phyloP scores from a whole-genome alignment of 768 basidiomycete species.

The Termitomyces sp. region DNA sequence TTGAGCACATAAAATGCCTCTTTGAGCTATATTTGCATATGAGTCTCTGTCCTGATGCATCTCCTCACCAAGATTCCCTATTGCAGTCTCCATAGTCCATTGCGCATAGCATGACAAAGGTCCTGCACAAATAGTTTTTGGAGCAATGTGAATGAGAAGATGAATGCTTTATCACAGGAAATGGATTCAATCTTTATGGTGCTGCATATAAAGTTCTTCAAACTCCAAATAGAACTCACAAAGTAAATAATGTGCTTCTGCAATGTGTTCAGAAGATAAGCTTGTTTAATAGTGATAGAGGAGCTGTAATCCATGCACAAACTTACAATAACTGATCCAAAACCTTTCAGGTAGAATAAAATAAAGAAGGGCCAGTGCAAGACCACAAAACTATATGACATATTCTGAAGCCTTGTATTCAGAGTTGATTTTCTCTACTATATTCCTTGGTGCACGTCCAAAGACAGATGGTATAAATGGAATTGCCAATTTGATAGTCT shows the following conservation, averaged over 20 bases:
- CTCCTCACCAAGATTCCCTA: conserved; percentile 11
- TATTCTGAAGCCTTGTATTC: conserved; percentile 2
- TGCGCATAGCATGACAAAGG: not conserved
- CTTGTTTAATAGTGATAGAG: conserved; percentile 13
- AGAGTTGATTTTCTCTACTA: conserved; percentile 25
- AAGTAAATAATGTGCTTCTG: not conserved
- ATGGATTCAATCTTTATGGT: conserved; percentile 2
- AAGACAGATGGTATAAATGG: conserved; percentile 18
- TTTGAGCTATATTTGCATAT: not conserved
- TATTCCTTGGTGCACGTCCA: conserved; percentile 26
- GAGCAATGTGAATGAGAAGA: conserved; percentile 3
- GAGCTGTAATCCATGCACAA: conserved; percentile 20
- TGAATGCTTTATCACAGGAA: conserved; percentile 7
- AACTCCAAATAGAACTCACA: conserved; percentile 2
- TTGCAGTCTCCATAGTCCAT: conserved; percentile 13
- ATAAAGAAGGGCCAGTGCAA: conserved; percentile 25
- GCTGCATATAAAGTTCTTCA: conserved; percentile 1
- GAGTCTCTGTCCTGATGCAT: conserved; percentile 10
- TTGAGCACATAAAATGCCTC: not conserved
- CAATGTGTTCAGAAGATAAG: not conserved
- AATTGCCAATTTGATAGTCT: conserved; percentile 1
- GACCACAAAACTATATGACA: conserved; percentile 19
- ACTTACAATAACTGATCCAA: conserved; percentile 25
- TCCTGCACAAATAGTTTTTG: not conserved
- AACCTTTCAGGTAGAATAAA: conserved; percentile 19